Evolutionary conservation across 106 monocot genomes (phyloP).

Genomic region (Iris macrosiphon): DNA sequence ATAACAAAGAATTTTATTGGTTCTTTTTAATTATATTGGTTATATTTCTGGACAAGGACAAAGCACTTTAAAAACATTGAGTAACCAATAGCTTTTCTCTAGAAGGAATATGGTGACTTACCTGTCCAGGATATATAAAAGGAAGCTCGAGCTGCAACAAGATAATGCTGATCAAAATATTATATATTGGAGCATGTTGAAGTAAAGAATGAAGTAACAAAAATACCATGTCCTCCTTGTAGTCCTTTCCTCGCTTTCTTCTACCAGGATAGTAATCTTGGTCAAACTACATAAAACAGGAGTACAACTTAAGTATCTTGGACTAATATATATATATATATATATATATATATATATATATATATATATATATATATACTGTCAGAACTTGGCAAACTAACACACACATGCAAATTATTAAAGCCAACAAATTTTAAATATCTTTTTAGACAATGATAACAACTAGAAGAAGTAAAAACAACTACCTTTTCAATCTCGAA

Average conservation of each 20-base stretch:
- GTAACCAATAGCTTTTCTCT: background rate
- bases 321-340: background rate
- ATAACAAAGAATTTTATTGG: background rate
- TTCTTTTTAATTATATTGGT: no score
- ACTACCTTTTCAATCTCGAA: no score
- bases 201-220: background rate
- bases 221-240: conserved; percentile 91
- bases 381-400: background rate
- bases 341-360: background rate
- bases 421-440: no score
- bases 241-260: conserved; percentile 94
- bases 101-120: conserved; percentile 3
- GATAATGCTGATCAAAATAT: conserved; percentile 1
- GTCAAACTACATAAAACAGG: conserved; percentile 62
- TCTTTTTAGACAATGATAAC: no score
- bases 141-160: conserved; percentile 89
- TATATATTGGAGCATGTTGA: no score
- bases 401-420: background rate
- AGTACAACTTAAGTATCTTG: background rate
- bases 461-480: no score
- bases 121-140: conserved; percentile 96
- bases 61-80: background rate
- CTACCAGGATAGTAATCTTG: conserved; percentile 98
- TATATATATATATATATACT: background rate
- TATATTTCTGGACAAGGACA: background rate